Evolutionary conservation across 768 basidiomycete genomes (phyloP).

Genomic region (Royoungia palumana): DNA sequence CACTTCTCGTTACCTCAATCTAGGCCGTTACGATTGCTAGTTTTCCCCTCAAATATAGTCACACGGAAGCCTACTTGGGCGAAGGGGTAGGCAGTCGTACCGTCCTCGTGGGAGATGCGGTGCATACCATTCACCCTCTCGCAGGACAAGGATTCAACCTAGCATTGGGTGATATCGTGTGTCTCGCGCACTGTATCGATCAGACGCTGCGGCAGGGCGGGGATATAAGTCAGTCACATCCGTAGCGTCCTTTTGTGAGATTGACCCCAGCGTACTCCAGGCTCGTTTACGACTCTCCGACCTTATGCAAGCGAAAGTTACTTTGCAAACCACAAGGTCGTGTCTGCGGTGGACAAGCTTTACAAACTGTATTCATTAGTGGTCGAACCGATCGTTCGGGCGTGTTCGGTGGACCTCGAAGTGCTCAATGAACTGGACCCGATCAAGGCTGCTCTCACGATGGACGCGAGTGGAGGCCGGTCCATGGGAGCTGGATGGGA

Average conservation of each 20-base stretch:
- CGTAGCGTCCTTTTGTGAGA: neutral
- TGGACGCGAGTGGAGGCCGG: constrained; percentile 57
- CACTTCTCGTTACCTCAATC: constrained; percentile 70
- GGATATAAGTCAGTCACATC: constrained; percentile 66
- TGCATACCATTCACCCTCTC: constrained; percentile 91
- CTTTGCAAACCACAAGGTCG: constrained; percentile 78
- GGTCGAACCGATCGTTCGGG: constrained; percentile 73
- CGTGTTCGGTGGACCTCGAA: constrained; percentile 82
- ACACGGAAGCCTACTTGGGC: too few relatives aligned
- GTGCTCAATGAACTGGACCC: constrained; percentile 85
- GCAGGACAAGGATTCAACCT: constrained; percentile 96
- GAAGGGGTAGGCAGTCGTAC: too few relatives aligned
- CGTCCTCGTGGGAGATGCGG: constrained; percentile 92
- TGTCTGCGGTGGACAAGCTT: constrained; percentile 85
- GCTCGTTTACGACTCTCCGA: constrained; percentile 68
- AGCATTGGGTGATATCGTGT: constrained; percentile 84
- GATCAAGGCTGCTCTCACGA: constrained; percentile 82
- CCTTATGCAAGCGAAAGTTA: constrained; percentile 83
- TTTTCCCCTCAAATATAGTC: constrained; percentile 83
- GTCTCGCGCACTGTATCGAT: constrained; percentile 63
- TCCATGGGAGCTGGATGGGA: constrained; percentile 31
- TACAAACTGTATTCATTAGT: constrained; percentile 80
- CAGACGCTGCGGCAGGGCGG: constrained; percentile 57
- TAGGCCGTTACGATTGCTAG: constrained; percentile 76
- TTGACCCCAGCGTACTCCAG: constrained; percentile 34